phyloP scores from a whole-genome alignment of 208 protist species.

The Porcisia deanei region DNA sequence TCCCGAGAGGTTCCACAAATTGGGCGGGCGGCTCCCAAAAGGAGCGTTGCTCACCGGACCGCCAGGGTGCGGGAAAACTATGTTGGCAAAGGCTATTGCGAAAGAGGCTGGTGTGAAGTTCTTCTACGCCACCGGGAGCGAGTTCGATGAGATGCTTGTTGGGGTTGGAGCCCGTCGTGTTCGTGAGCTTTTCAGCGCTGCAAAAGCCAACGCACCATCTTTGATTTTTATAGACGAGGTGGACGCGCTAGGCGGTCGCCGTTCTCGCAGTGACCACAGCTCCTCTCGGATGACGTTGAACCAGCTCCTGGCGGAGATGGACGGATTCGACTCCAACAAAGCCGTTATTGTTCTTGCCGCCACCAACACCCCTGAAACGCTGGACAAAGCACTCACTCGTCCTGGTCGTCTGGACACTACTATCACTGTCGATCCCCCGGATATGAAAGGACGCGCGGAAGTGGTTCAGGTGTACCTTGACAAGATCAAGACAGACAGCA shows the following conservation, averaged over 20 bases:
- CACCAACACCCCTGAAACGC: conserved; percentile 97
- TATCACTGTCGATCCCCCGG: conserved; percentile 88
- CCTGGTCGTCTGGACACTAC: conserved; percentile 91
- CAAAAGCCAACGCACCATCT: conserved; percentile 93
- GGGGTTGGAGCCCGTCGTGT: conserved; percentile 96
- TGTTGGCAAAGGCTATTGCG: conserved; percentile 93
- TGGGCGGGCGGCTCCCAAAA: conserved; percentile 96
- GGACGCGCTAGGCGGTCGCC: conserved; percentile 93
- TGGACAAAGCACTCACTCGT: conserved; percentile 94
- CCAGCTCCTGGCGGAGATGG: conserved; percentile 97
- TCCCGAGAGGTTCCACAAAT: conserved; percentile 91
- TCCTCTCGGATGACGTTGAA: conserved; percentile 95
- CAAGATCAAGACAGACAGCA: conserved; percentile 74
- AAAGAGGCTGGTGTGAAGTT: conserved; percentile 96
- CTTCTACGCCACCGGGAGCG: conserved; percentile 94
- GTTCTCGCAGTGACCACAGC: conserved; percentile 63
- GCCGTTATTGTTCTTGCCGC: conserved; percentile 97
- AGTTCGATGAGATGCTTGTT: conserved; percentile 98
- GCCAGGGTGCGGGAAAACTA: conserved; percentile 98
- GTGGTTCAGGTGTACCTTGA: conserved; percentile 88
- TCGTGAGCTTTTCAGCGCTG: conserved; percentile 94
- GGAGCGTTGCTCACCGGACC: conserved; percentile 97
- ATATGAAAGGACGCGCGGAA: conserved; percentile 90
- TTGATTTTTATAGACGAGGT: conserved; percentile 99
- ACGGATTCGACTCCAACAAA: conserved; percentile 94